Conservation (phyloP, 768 basidiomycete species). For the Tricholoma saponaceum region DNA sequence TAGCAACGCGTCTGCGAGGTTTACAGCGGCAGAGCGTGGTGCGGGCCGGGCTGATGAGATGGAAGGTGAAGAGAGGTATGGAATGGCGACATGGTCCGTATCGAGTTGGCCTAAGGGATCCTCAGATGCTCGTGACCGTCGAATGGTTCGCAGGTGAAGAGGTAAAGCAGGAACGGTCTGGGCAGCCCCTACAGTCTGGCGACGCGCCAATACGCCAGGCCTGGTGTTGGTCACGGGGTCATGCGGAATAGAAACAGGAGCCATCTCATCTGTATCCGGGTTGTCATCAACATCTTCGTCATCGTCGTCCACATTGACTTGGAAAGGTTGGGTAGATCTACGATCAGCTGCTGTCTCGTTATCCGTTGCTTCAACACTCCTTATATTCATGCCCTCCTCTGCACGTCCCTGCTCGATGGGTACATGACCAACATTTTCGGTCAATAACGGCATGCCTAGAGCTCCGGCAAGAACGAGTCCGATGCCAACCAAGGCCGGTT, state of each 20-base stretch:
- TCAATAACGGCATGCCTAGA: slow-evolving; percentile 72
- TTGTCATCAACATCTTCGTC: slow-evolving; percentile 42
- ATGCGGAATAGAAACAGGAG: slow-evolving; percentile 9
- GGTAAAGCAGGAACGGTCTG: slow-evolving; percentile 75
- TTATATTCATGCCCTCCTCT: slow-evolving; percentile 53
- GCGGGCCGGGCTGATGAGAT: slow-evolving; percentile 46
- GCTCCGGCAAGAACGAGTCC: slow-evolving; percentile 74
- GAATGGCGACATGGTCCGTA: slow-evolving; percentile 35
- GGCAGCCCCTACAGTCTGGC: slow-evolving; percentile 56
- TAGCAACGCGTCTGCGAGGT: slow-evolving; percentile 53
- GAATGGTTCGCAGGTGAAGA: slow-evolving; percentile 50
- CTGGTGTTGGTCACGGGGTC: slow-evolving; percentile 11
- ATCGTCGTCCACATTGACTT: slow-evolving; percentile 24
- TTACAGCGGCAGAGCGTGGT: slow-evolving; percentile 39
- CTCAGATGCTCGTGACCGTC: slow-evolving; percentile 56
- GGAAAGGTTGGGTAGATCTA: slow-evolving; percentile 13
- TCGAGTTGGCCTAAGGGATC: slow-evolving; percentile 76
- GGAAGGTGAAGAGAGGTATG: slow-evolving; percentile 72
- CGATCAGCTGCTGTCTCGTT: slow-evolving; percentile 35
- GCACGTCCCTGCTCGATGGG: slow-evolving; percentile 87
- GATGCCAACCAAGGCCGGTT: slow-evolving; percentile 81
- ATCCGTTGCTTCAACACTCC: slow-evolving; percentile 44
- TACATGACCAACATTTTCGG: slow-evolving; percentile 73
- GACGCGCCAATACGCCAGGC: slow-evolving; percentile 26
- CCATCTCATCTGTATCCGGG: slow-evolving; percentile 26